Conservation (phyloP, 306 rosid genomes). For the Castanea crenata region DNA sequence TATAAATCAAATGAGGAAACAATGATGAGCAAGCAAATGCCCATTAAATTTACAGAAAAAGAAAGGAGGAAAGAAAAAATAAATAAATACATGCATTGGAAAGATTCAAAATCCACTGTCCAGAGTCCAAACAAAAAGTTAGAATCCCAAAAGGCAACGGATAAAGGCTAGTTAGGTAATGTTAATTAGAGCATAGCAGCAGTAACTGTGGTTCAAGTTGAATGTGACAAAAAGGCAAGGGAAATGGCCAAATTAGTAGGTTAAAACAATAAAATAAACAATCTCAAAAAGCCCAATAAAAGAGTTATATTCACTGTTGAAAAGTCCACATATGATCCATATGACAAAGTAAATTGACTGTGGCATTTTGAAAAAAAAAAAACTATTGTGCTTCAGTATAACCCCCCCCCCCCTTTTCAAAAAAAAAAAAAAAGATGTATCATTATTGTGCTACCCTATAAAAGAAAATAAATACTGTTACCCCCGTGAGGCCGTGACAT, state of each 20-base stretch:
- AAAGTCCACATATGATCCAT: neutral
- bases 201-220: neutral
- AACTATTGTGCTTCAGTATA: too few species aligned
- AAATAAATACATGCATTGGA: neutral
- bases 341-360: neutral
- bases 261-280: neutral
- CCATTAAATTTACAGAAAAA: neutral
- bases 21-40: neutral
- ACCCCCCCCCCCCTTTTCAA: too few species aligned
- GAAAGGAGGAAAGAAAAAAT: neutral
- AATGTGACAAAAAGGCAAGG: neutral
- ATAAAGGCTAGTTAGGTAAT: neutral
- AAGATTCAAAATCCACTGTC: neutral
- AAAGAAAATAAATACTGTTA: neutral
- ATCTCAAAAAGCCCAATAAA: neutral
- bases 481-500: neutral
- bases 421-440: neutral
- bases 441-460: neutral
- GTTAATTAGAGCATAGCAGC: neutral
- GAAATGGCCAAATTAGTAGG: neutral
- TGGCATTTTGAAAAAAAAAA: too few species aligned
- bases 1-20: neutral
- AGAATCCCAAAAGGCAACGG: neutral
- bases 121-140: neutral
- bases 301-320: neutral